phyloP scores from a whole-genome alignment of 2,329 filamentous ascomycete species.

The Sporothrix variecibatus region DNA sequence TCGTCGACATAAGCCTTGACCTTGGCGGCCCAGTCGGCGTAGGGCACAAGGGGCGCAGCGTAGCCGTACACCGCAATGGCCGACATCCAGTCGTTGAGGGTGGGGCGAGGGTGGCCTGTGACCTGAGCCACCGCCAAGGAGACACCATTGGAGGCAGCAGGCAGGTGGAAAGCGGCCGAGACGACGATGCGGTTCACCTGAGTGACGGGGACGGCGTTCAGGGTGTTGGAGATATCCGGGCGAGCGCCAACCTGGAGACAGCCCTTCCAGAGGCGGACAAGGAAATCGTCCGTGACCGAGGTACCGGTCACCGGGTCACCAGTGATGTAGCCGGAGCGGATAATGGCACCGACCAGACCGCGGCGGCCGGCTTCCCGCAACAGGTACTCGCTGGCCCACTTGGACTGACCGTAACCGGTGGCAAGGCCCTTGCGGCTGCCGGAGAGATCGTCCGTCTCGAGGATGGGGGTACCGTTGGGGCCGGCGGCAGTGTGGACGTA shows the following conservation, averaged over 20 bases:
- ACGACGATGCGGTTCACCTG: constrained; percentile 82
- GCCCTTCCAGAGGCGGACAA: constrained; percentile 83
- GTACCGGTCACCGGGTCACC: constrained; percentile 71
- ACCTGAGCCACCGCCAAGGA: constrained; percentile 68
- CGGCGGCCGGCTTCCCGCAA: constrained; percentile 75
- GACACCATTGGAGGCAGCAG: constrained; percentile 38
- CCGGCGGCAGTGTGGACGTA: constrained; percentile 67
- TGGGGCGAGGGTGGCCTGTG: constrained; percentile 75
- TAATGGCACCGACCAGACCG: constrained; percentile 72
- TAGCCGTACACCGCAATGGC: constrained; percentile 74
- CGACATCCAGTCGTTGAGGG: constrained; percentile 75
- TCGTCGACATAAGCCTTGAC: constrained; percentile 61
- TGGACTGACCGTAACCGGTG: constrained; percentile 88
- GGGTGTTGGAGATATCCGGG: constrained; percentile 79
- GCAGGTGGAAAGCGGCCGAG: constrained; percentile 65
- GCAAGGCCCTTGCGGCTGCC: constrained; percentile 75
- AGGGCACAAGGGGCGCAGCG: constrained; percentile 64
- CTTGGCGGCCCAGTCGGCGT: constrained; percentile 59
- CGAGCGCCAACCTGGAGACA: constrained; percentile 75
- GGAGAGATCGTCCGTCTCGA: constrained; percentile 75
- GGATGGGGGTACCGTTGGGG: constrained; percentile 64
- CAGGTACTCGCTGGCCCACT: constrained; percentile 76
- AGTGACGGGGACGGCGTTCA: constrained; percentile 86
- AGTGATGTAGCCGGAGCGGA: constrained; percentile 83
- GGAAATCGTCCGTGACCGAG: constrained; percentile 84